These are phyloP conservation scores for Neopestalotiopsis sp. DNA, from an alignment of 2,329 filamentous ascomycete species.

Conservation along the genomic window DNA sequence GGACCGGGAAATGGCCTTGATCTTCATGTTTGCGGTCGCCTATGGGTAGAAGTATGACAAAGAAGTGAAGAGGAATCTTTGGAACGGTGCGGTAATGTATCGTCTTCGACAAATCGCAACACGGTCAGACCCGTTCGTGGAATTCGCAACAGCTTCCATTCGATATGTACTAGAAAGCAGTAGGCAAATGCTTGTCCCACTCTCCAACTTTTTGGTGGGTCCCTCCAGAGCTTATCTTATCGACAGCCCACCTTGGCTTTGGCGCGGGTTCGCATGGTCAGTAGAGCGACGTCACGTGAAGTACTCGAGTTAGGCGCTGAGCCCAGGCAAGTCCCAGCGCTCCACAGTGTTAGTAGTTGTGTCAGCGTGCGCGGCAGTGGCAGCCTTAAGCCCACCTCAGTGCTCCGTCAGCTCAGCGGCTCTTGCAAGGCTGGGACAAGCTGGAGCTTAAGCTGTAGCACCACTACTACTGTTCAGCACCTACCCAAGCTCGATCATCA, in stretches of 20 bases:
- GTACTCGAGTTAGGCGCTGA: neutral
- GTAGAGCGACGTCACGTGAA: slow-evolving; percentile 2
- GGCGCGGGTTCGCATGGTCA: no score
- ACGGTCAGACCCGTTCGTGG: neutral
- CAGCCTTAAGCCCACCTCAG: neutral
- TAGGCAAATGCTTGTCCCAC: slow-evolving; percentile 3
- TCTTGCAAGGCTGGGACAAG: slow-evolving; percentile 18
- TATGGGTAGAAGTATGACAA: no score
- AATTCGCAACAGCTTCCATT: neutral
- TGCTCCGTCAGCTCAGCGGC: slow-evolving; percentile 8
- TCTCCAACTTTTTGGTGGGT: slow-evolving; percentile 21
- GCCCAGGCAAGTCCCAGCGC: neutral
- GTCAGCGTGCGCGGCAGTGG: slow-evolving; percentile 10
- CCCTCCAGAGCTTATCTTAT: slow-evolving; percentile 4
- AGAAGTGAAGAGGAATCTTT: neutral
- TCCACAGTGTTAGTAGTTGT: neutral
- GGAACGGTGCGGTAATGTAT: neutral
- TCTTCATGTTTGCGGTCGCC: slow-evolving; percentile 47
- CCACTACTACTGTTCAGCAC: neutral
- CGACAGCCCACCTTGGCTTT: neutral
- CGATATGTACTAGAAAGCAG: neutral
- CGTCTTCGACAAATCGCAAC: neutral
- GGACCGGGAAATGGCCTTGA: slow-evolving; percentile 71
- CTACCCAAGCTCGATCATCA: neutral
- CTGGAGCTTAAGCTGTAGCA: slow-evolving; percentile 10